phyloP scores from a whole-genome alignment of 2,329 filamentous ascomycete genomes.

The Botrytis elliptica region DNA sequence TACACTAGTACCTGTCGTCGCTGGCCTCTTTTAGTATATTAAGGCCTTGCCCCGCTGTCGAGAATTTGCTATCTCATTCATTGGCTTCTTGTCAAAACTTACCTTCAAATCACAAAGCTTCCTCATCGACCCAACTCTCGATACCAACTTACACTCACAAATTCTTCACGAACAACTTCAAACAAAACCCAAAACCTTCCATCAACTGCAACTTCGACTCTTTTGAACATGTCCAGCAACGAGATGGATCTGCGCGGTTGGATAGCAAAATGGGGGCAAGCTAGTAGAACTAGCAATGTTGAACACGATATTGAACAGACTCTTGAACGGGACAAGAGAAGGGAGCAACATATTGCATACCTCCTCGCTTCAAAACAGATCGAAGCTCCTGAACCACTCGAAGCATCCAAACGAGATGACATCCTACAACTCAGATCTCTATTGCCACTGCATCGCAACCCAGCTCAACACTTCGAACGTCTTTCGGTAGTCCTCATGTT shows the following conservation, averaged over 20 bases:
- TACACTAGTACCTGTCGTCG: not conserved
- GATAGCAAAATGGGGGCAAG: not conserved
- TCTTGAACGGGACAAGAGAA: not conserved
- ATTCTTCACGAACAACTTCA: not conserved
- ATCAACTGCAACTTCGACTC: not conserved
- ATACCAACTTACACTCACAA: not conserved
- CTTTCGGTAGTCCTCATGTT: not conserved
- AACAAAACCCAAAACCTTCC: not conserved
- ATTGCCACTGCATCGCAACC: not conserved
- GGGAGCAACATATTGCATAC: not conserved
- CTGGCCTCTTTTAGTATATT: not conserved
- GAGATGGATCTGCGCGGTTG: not conserved
- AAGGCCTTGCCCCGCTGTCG: not conserved
- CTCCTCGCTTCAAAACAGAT: no score
- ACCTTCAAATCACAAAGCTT: not conserved
- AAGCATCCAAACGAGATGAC: not conserved
- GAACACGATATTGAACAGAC: not conserved
- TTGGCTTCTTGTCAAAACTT: not conserved
- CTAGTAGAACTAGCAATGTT: no score
- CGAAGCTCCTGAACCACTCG: not conserved
- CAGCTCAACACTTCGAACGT: not conserved
- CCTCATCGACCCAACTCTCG: not conserved
- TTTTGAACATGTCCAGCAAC: no score
- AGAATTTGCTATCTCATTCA: not conserved
- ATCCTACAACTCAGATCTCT: not conserved